Evolutionary conservation across 1,284 basidiomycete genomes (phyloP).

Genomic region (Pisolithus thermaeus): DNA sequence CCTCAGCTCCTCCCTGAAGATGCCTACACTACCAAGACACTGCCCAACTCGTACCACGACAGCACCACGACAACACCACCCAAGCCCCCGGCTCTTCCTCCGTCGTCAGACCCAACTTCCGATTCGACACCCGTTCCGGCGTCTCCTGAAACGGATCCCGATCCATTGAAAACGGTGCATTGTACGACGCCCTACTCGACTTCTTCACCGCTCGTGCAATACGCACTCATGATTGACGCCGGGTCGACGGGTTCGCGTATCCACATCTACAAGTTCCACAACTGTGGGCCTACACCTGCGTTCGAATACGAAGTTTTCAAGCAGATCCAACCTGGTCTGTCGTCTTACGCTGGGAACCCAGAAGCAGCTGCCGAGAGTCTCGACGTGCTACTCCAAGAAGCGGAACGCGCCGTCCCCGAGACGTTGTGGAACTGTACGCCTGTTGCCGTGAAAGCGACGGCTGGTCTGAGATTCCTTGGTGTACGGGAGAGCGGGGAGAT

Average conservation of each 20-base stretch:
- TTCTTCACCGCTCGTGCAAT: conserved; percentile 68
- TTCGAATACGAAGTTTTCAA: conserved; percentile 96
- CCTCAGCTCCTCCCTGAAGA: conserved; percentile 18
- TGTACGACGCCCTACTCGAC: conserved; percentile 56
- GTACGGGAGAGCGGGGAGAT: conserved; percentile 67
- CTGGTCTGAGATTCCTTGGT: conserved; percentile 81
- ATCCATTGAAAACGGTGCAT: conserved; percentile 58
- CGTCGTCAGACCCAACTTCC: conserved; percentile 4
- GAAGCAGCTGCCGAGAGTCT: conserved; percentile 75
- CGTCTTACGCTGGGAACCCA: conserved; percentile 55
- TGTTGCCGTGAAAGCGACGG: conserved; percentile 93
- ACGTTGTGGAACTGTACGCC: conserved; percentile 73
- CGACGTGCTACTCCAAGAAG: conserved; percentile 78
- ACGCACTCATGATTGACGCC: conserved; percentile 96
- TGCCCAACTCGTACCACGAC: neutral
- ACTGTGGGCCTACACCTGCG: conserved; percentile 73
- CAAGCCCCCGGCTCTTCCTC: neutral
- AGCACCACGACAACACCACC: conserved; percentile 6
- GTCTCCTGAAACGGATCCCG: conserved; percentile 59
- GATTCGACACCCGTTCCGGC: conserved; percentile 27
- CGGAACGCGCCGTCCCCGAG: conserved; percentile 71
- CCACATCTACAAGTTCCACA: conserved; percentile 97
- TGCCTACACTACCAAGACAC: conserved; percentile 14
- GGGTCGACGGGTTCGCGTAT: conserved; percentile 98
- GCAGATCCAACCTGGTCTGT: conserved; percentile 80